A percentile compares a stretch with the other conserved stretches of the same genome.
These are phyloP conservation scores for Vigna radiata DNA, from an alignment of 306 rosid genomes.

Conservation along the genomic window DNA sequence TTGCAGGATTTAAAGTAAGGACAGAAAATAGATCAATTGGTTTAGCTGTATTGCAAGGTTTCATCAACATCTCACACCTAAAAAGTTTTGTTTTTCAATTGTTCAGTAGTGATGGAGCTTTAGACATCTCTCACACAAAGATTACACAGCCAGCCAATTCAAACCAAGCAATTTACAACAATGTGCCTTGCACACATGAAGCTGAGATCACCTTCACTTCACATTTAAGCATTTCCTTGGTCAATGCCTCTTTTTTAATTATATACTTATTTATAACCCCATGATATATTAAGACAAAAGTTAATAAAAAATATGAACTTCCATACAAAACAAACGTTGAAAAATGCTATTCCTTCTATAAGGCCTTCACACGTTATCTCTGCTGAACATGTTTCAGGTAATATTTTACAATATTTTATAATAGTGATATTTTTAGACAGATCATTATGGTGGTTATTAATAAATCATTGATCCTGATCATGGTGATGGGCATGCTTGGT, in stretches of 20 bases:
- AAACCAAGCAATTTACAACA: not conserved
- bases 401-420: not conserved
- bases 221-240: not conserved
- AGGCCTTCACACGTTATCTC: slow-evolving; percentile 1
- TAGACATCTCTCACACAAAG: no score
- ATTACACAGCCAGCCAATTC: no score
- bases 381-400: not conserved
- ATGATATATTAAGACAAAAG: not conserved
- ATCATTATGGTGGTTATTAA: not conserved
- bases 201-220: not conserved
- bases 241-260: slow-evolving; percentile 7
- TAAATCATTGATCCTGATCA: not conserved
- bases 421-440: not conserved
- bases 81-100: no score
- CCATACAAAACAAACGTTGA: slow-evolving; percentile 9
- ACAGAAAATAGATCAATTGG: not conserved
- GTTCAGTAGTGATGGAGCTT: no score
- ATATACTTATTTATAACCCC: not conserved
- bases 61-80: no score
- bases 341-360: not conserved
- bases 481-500: not conserved
- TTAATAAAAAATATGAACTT: not conserved
- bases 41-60: no score
- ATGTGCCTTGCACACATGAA: not conserved
- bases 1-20: not conserved